Percentiles rank a stretch among this genome's conserved stretches.
These are phyloP conservation scores for Trichoderma simmonsii DNA, from an alignment of 2,329 filamentous ascomycete species.

Conservation along the genomic window DNA sequence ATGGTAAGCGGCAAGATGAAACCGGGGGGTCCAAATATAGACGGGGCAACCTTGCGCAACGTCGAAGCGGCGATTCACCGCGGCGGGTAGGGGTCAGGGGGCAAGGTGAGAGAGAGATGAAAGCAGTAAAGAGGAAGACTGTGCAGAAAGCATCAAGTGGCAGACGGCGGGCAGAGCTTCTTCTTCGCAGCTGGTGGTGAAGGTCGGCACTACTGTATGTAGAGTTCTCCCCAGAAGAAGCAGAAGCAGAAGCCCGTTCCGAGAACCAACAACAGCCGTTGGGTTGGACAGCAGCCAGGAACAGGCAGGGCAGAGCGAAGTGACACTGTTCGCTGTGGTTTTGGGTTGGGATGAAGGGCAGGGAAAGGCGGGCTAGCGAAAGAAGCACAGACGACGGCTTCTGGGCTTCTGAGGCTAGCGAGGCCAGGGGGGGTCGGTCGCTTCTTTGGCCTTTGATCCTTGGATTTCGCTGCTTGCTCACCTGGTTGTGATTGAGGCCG, in stretches of 20 bases:
- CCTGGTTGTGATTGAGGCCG: slow-evolving; percentile 5
- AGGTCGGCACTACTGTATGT: background rate
- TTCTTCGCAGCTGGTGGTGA: background rate
- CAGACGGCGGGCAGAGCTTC: slow-evolving; percentile 10
- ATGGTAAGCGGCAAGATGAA: slow-evolving; percentile 22
- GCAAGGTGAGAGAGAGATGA: slow-evolving; percentile 12
- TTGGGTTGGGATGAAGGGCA: slow-evolving; percentile 10
- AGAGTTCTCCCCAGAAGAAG: background rate
- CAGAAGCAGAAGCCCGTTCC: background rate
- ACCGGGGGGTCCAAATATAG: slow-evolving; percentile 22
- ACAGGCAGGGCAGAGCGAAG: background rate
- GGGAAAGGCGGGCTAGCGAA: slow-evolving; percentile 15
- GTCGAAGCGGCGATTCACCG: slow-evolving; percentile 19
- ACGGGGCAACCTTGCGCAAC: slow-evolving; percentile 27
- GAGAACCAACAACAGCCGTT: background rate
- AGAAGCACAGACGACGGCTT: slow-evolving; percentile 16
- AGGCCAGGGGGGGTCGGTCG: slow-evolving; percentile 1
- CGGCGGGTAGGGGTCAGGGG: slow-evolving; percentile 15
- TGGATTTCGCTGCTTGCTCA: slow-evolving; percentile 7
- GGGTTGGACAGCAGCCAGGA: background rate
- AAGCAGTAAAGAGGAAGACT: background rate
- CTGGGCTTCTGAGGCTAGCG: slow-evolving; percentile 5
- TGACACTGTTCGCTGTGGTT: background rate
- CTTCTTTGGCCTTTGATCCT: slow-evolving; percentile 1
- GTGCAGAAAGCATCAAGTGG: background rate